These are phyloP conservation scores for Ephemerocybe angulata DNA, from an alignment of 768 basidiomycete species.

Conservation along the genomic window DNA sequence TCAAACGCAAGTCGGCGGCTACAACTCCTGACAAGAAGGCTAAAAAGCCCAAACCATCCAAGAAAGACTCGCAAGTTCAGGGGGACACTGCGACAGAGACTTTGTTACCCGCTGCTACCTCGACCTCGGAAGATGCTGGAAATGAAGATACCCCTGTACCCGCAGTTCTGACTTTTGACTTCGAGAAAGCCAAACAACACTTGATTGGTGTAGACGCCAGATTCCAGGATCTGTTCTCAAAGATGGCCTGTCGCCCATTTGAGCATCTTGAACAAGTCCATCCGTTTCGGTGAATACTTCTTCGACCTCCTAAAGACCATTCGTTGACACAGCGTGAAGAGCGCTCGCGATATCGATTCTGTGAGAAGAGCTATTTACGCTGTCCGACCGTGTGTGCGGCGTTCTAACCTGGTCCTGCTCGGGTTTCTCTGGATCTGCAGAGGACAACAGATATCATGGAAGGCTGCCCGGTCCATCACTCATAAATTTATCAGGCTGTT, in stretches of 20 bases:
- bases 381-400: neutral
- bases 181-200: slow-evolving; percentile 71
- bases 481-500: slow-evolving; percentile 78
- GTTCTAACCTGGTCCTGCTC: neutral
- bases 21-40: neutral
- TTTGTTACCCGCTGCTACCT: neutral
- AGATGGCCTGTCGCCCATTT: slow-evolving; percentile 72
- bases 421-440: slow-evolving; percentile 27
- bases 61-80: neutral
- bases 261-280: slow-evolving; percentile 72
- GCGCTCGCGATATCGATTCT: slow-evolving; percentile 72
- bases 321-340: slow-evolving; percentile 29
- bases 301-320: neutral
- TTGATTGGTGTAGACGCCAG: slow-evolving; percentile 64
- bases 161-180: slow-evolving; percentile 69
- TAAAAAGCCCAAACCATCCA: neutral
- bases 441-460: slow-evolving; percentile 82
- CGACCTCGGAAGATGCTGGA: neutral
- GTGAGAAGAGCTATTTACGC: slow-evolving; percentile 38
- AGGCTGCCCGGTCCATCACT: slow-evolving; percentile 79
- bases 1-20: slow-evolving; percentile 1
- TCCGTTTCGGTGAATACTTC: slow-evolving; percentile 62
- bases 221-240: slow-evolving; percentile 64
- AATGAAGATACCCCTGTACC: slow-evolving; percentile 48
- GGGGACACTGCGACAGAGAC: neutral